A percentile compares a stretch with the other conserved stretches of the same genome.
Conservation (phyloP, 2,329 filamentous ascomycete species). For the Neonectria punicea region DNA sequence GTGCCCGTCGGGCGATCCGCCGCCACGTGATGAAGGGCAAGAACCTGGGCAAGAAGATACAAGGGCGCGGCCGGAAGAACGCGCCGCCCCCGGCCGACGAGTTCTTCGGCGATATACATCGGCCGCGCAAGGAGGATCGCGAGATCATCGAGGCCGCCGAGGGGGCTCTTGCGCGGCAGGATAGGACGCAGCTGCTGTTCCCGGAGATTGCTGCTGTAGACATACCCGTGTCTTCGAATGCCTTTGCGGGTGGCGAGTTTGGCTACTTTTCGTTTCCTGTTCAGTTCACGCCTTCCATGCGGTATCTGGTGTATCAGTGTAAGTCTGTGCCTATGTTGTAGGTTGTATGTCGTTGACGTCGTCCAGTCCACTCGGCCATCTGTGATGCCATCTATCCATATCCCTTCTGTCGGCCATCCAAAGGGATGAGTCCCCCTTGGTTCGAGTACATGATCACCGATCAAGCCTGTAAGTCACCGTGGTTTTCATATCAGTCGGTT, state of each 20-base stretch:
- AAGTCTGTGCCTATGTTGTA: neutral
- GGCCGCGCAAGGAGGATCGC: neutral
- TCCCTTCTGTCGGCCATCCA: conserved; percentile 31
- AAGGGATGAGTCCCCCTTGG: conserved; percentile 26
- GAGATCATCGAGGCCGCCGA: neutral
- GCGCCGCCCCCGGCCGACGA: conserved; percentile 1
- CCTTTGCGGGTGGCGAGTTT: conserved; percentile 30
- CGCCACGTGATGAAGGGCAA: conserved; percentile 41
- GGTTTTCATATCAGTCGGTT: no score
- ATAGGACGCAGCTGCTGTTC: conserved; percentile 22
- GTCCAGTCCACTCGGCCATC: conserved; percentile 27
- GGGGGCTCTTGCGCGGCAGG: neutral
- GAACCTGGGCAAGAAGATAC: conserved; percentile 34
- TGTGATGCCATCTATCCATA: conserved; percentile 31
- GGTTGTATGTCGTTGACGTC: neutral
- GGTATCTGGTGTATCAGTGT: conserved; percentile 37
- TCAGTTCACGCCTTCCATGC: conserved; percentile 34
- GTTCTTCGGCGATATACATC: neutral
- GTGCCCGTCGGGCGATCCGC: conserved; percentile 31
- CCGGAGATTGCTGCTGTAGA: conserved; percentile 25
- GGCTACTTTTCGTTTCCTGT: conserved; percentile 36
- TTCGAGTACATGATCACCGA: conserved; percentile 33
- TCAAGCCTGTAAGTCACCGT: conserved; percentile 24
- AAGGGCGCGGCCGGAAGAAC: conserved; percentile 33
- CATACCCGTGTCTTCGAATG: neutral